These are phyloP conservation scores for Stenogyne calaminthoides DNA, from an alignment of 305 asterid genomes.

Conservation along the genomic window DNA sequence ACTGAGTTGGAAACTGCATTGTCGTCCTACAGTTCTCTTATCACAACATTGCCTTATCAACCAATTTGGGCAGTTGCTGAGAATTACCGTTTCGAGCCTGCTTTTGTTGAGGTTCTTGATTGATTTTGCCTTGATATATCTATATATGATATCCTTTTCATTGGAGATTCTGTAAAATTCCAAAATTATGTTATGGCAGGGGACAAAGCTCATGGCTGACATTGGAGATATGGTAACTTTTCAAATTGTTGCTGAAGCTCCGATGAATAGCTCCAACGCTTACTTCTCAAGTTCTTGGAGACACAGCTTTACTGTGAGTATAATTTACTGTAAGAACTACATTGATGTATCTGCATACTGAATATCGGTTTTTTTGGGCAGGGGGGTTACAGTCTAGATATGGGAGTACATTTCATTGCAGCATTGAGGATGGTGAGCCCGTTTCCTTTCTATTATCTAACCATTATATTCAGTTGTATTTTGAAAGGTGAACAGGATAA, in stretches of 20 bases:
- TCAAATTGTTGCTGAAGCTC: conserved; percentile 75
- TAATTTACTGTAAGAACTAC: not conserved
- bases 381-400: conserved; percentile 79
- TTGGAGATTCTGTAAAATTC: not conserved
- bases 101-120: conserved; percentile 54
- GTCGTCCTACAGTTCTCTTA: conserved; percentile 48
- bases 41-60: conserved; percentile 35
- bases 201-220: conserved; percentile 58
- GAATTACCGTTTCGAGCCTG: conserved; percentile 69
- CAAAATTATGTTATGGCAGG: conserved; percentile 36
- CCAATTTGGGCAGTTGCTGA: conserved; percentile 79
- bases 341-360: not conserved
- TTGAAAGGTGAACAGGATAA: not conserved
- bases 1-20: conserved; percentile 56
- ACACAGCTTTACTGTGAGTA: conserved; percentile 33
- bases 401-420: conserved; percentile 71
- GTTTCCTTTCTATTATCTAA: not conserved
- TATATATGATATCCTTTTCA: not conserved
- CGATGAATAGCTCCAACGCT: conserved; percentile 86
- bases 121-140: conserved; percentile 1
- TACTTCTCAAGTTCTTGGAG: conserved; percentile 89
- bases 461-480: not conserved
- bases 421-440: conserved; percentile 63
- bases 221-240: conserved; percentile 68
- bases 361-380: conserved; percentile 30